Conservation (phyloP, 2,329 filamentous ascomycete species). For the Aureobasidium sp. region DNA sequence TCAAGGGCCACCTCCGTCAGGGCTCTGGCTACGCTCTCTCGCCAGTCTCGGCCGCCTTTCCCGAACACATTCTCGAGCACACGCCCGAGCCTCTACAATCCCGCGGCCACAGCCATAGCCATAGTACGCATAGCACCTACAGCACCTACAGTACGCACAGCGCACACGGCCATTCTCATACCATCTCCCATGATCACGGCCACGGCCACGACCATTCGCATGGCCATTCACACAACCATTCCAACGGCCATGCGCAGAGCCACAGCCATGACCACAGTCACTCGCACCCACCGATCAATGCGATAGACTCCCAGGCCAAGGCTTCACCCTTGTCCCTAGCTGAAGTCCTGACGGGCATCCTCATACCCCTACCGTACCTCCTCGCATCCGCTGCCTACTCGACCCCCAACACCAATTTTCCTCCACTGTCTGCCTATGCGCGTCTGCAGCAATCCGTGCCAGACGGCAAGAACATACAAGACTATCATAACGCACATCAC, state of each 20-base stretch:
- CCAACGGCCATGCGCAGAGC: neutral
- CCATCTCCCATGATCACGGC: conserved; percentile 9
- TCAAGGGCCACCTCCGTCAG: conserved; percentile 7
- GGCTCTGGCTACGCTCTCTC: conserved; percentile 9
- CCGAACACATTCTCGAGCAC: conserved; percentile 11
- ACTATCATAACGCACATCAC: neutral
- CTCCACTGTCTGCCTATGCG: conserved; percentile 27
- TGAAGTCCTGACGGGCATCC: conserved; percentile 44
- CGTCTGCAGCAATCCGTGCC: conserved; percentile 24
- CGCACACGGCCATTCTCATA: conserved; percentile 25
- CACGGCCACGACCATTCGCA: conserved; percentile 30
- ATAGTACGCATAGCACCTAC: neutral
- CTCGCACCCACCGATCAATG: conserved; percentile 14
- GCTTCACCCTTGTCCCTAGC: conserved; percentile 31
- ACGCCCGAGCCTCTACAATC: conserved; percentile 20
- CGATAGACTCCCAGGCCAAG: neutral
- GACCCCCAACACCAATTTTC: conserved; percentile 21
- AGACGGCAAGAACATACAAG: conserved; percentile 18
- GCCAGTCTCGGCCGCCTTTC: conserved; percentile 13
- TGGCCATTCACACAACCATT: conserved; percentile 24
- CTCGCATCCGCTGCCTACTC: conserved; percentile 42
- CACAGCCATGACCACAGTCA: neutral
- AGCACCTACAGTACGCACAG: neutral
- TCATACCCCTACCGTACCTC: conserved; percentile 44
- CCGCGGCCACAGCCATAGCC: conserved; percentile 20